Conservation (phyloP, 805 yeast species). For the Brettanomyces custersianus region DNA sequence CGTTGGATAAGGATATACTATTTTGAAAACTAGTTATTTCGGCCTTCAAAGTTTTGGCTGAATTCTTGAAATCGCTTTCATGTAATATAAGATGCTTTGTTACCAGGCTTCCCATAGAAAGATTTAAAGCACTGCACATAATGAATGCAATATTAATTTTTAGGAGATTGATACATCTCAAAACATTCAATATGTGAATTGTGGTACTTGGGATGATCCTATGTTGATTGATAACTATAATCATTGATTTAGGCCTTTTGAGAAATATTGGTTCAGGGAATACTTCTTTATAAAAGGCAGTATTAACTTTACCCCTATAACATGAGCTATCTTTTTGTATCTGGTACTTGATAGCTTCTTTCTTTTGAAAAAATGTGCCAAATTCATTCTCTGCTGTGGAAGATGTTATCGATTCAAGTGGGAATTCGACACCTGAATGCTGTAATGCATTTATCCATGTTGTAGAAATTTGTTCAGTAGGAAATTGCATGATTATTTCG, state of each 20-base stretch:
- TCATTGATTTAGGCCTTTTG: conserved; percentile 20
- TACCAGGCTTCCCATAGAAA: conserved; percentile 10
- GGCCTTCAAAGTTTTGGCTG: not conserved
- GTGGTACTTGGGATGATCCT: conserved; percentile 13
- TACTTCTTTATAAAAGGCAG: no score
- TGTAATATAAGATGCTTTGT: no score
- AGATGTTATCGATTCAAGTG: conserved; percentile 17
- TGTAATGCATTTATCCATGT: conserved; percentile 26
- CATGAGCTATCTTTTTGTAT: no score
- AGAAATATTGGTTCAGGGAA: no score
- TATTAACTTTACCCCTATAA: no score
- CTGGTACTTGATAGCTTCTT: no score
- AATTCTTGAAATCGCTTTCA: not conserved
- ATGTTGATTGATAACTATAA: conserved; percentile 21
- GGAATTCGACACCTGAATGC: conserved; percentile 15
- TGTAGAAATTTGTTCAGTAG: no score
- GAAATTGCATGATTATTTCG: no score
- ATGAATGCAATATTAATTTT: conserved; percentile 20
- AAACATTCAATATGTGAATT: conserved; percentile 20
- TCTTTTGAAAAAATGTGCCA: no score
- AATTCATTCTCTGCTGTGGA: conserved; percentile 19
- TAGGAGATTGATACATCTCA: conserved; percentile 20
- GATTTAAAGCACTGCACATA: conserved; percentile 12
- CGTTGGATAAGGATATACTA: no score
- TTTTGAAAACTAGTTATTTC: not conserved